Base-by-base conservation (phyloP, 2,329 filamentous ascomycete genomes). In the Aureobasidium namibiae region DNA sequence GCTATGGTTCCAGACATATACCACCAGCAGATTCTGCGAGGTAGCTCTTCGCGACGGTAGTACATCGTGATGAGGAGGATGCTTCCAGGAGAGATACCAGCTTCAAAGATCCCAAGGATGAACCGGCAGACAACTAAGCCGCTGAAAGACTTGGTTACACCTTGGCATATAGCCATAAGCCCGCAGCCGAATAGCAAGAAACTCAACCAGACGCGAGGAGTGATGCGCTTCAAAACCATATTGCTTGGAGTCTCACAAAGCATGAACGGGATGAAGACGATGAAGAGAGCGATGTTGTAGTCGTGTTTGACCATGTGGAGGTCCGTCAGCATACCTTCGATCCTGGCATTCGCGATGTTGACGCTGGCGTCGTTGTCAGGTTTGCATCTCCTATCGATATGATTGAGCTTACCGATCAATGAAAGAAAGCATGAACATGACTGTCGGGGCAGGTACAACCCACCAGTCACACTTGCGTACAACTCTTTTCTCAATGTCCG, bases 1-100 rank as follows among this genome's bases (percentile, higher is more conserved):
- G 74, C 74, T 31, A 75, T 67, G 42, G 75, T 75, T 31, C 73
- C 71, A 29, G 69, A 69, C 65, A 74, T 76, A 64, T 75, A 75
- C 23, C 76, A 67, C 59, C 50, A 57, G 0, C 72, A 73, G 42
- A 75, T 65, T 18, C 74, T 71, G 67, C 72, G 71, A 61, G 75
- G 71, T 8, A 75, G 70, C 62, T 76, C 74, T 62, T 75, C 72
- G 11, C 74, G 70, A 60, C 74, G 73, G 66, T 76, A 76, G 61
- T 75, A 76, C 59, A 67, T 69, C 13, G 67, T 67, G 41, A 73
- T 71, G 18, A 74, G 65, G 3, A 70, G 72, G 1, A 69, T 63
- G 13, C 70, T 73, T 23, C 56, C 42, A 61, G 70, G 69, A 10
- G 68, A 64, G 21, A 71, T 65, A n/a, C 73, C 74, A n/a, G 74